phyloP scores from a whole-genome alignment of 2,329 filamentous ascomycete species.

The Rhynchosporium graminicola region DNA sequence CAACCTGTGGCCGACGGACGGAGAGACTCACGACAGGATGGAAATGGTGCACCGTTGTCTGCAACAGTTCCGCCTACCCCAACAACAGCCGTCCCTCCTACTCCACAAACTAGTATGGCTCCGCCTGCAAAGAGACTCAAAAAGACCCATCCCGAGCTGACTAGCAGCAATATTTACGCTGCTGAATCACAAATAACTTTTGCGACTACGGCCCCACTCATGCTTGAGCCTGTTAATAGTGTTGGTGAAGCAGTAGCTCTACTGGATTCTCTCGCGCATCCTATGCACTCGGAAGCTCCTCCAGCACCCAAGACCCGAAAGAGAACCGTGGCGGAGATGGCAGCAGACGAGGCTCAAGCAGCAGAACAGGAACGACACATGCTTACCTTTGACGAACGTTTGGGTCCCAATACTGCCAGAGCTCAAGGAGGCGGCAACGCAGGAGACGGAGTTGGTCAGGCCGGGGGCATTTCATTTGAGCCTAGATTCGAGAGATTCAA shows the following conservation, averaged over 20 bases:
- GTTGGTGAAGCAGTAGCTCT: constrained; percentile 69
- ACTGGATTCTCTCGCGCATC: constrained; percentile 71
- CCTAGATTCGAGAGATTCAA: constrained; percentile 90
- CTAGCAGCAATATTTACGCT: constrained; percentile 69
- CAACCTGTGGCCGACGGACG: constrained; percentile 45
- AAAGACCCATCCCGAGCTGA: constrained; percentile 71
- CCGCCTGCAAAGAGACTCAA: constrained; percentile 69
- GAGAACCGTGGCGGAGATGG: constrained; percentile 90
- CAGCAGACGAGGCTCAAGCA: constrained; percentile 88
- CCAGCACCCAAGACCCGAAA: constrained; percentile 88
- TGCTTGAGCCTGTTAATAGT: constrained; percentile 73
- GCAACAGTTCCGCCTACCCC: constrained; percentile 60
- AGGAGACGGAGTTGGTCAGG: constrained; percentile 72
- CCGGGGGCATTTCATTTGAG: constrained; percentile 73
- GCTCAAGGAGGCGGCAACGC: constrained; percentile 57
- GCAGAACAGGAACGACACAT: constrained; percentile 90
- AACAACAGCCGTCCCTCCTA: constrained; percentile 63
- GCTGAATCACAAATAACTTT: constrained; percentile 77
- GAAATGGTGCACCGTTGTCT: constrained; percentile 44
- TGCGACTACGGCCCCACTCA: constrained; percentile 71
- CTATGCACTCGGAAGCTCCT: constrained; percentile 73
- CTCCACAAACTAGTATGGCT: constrained; percentile 55
- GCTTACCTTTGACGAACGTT: constrained; percentile 85
- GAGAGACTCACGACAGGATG: constrained; percentile 47
- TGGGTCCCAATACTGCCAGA: constrained; percentile 60